phyloP scores from a whole-genome alignment of 2,329 filamentous ascomycete species.

The Colletotrichum godetiae region DNA sequence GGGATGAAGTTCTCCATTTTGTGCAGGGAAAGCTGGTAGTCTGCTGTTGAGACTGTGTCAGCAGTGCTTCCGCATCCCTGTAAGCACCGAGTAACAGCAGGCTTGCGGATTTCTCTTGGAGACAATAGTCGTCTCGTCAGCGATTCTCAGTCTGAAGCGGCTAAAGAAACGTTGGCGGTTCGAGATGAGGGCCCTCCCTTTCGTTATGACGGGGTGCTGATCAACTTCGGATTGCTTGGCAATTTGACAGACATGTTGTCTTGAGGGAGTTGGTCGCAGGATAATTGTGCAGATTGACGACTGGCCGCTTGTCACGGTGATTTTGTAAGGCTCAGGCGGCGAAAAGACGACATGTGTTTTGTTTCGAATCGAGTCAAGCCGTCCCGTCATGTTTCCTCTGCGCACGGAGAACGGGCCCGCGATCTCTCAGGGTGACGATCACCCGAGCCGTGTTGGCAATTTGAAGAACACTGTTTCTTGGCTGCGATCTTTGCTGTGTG shows the following conservation, averaged over 20 bases:
- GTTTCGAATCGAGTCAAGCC: constrained; percentile 27
- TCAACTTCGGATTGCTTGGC: neutral
- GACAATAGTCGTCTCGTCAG: constrained; percentile 18
- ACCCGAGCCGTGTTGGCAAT: neutral
- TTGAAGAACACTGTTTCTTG: neutral
- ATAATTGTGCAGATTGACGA: neutral
- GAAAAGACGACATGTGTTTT: neutral
- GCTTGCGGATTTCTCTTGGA: constrained; percentile 9
- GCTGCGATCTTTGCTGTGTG: neutral
- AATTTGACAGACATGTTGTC: too few relatives aligned
- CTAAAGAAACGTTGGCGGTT: constrained; percentile 13
- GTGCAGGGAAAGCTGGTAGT: neutral
- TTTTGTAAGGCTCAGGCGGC: constrained; percentile 15
- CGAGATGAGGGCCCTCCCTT: neutral
- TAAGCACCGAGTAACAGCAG: neutral
- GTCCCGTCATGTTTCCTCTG: constrained; percentile 18
- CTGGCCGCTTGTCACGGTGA: neutral
- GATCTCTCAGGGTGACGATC: constrained; percentile 9
- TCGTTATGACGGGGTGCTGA: neutral
- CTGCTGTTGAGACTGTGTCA: neutral
- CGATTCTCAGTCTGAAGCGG: constrained; percentile 4
- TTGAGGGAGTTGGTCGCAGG: neutral
- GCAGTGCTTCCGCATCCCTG: neutral
- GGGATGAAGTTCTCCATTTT: neutral
- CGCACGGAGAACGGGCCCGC: neutral